phyloP scores from a whole-genome alignment of 768 basidiomycete species.

The Collybiopsis luxurians region DNA sequence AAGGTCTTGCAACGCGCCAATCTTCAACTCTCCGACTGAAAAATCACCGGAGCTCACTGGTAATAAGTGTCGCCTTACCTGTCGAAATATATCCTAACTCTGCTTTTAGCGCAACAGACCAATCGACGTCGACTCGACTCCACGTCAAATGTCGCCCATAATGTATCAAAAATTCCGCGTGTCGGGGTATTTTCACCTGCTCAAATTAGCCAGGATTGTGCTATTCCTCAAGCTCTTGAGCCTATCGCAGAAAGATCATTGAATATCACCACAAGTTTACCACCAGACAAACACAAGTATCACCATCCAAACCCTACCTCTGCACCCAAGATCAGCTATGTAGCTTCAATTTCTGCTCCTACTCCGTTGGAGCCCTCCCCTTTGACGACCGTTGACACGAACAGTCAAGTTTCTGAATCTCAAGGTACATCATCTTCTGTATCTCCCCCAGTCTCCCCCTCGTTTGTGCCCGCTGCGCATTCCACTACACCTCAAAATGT shows the following conservation, averaged over 20 bases:
- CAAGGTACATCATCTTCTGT: neutral
- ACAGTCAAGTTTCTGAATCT: conserved; percentile 1
- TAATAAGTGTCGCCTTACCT: too few relatives aligned
- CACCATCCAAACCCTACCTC: neutral
- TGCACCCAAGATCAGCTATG: too few relatives aligned
- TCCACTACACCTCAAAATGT: neutral
- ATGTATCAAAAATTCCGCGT: too few relatives aligned
- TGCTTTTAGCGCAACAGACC: too few relatives aligned
- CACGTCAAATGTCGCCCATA: too few relatives aligned
- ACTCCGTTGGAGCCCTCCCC: neutral
- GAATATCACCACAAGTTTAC: neutral
- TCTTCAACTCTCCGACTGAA: neutral
- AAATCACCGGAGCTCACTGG: neutral
- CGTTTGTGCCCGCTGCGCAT: neutral
- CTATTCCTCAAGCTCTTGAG: too few relatives aligned
- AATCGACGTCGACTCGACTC: too few relatives aligned
- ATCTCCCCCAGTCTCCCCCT: neutral
- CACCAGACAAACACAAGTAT: neutral
- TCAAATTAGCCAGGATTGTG: too few relatives aligned
- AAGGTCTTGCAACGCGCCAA: neutral
- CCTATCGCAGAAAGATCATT: neutral
- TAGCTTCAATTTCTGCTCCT: neutral
- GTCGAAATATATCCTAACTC: too few relatives aligned
- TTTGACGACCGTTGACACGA: neutral
- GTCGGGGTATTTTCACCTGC: too few relatives aligned